A percentile compares a stretch with the other conserved stretches of the same genome.
phyloP scores from a whole-genome alignment of 768 basidiomycete species.

The Ramaria sp. region DNA sequence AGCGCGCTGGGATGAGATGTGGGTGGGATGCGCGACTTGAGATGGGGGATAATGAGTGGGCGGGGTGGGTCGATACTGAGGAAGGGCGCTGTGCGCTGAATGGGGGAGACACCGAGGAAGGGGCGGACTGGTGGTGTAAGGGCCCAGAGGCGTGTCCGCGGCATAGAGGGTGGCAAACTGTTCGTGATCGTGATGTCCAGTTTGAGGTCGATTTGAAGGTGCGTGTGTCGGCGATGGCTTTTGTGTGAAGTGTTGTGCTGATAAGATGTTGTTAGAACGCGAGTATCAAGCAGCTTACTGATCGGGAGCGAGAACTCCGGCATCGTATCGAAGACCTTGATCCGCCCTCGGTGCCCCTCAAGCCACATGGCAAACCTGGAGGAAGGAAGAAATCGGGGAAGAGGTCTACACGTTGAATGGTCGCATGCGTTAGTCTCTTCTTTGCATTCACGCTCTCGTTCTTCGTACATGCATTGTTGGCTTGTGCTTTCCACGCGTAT shows the following conservation, averaged over 20 bases:
- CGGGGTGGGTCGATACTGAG: slow-evolving; percentile 31
- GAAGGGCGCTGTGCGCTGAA: slow-evolving; percentile 25
- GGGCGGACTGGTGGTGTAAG: slow-evolving; percentile 63
- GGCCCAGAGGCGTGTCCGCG: slow-evolving; percentile 68
- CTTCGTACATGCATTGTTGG: background rate
- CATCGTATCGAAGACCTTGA: slow-evolving; percentile 61
- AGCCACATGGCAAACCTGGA: background rate
- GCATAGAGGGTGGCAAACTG: slow-evolving; percentile 78
- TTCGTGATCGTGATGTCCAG: slow-evolving; percentile 58
- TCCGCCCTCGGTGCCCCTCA: slow-evolving; percentile 21
- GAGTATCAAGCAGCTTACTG: slow-evolving; percentile 35
- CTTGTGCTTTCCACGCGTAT: background rate
- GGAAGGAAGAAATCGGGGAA: background rate
- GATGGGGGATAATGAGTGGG: slow-evolving; percentile 73
- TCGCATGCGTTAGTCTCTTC: background rate
- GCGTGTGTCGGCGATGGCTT: background rate
- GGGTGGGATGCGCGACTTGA: slow-evolving; percentile 86
- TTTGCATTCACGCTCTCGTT: background rate
- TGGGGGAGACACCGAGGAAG: slow-evolving; percentile 30
- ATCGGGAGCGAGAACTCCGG: slow-evolving; percentile 67
- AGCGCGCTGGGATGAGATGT: slow-evolving; percentile 58
- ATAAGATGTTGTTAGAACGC: slow-evolving; percentile 7
- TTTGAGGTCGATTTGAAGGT: slow-evolving; percentile 69
- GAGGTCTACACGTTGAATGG: slow-evolving; percentile 1
- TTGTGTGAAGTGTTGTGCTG: background rate